These are phyloP conservation scores for Lindgomyces ingoldianus DNA, from an alignment of 495 filamentous ascomycete species.

Conservation along the genomic window DNA sequence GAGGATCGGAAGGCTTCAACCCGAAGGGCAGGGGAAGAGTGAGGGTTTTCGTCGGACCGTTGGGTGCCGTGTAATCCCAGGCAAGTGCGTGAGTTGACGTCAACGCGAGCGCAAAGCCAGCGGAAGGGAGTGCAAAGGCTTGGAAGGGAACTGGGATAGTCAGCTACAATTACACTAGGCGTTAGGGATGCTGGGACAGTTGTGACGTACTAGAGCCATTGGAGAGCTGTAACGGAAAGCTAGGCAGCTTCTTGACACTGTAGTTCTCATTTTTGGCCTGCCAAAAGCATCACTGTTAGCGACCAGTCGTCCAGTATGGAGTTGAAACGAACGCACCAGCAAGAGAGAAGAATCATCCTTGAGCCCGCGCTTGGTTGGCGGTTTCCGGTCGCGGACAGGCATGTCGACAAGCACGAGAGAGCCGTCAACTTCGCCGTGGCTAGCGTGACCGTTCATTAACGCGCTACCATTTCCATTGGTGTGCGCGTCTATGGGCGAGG, in stretches of 20 bases:
- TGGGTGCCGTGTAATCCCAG: slow-evolving; percentile 72
- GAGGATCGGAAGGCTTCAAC: slow-evolving; percentile 63
- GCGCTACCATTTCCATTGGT: slow-evolving; percentile 33
- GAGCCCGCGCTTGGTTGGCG: slow-evolving; percentile 31
- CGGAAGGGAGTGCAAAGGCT: slow-evolving; percentile 32
- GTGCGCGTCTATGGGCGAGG: slow-evolving; percentile 15
- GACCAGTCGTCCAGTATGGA: not conserved
- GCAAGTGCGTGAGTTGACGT: slow-evolving; percentile 78
- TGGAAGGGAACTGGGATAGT: slow-evolving; percentile 32
- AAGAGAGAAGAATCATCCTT: slow-evolving; percentile 43
- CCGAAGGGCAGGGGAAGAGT: slow-evolving; percentile 73
- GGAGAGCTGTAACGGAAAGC: slow-evolving; percentile 68
- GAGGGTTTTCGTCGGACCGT: slow-evolving; percentile 59
- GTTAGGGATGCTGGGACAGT: slow-evolving; percentile 32
- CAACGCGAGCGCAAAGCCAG: slow-evolving; percentile 68
- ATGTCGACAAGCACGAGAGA: slow-evolving; percentile 34
- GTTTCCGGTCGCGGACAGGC: slow-evolving; percentile 43
- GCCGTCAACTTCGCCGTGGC: slow-evolving; percentile 18
- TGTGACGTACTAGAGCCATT: slow-evolving; percentile 24
- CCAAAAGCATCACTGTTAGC: slow-evolving; percentile 11
- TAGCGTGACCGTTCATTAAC: slow-evolving; percentile 39
- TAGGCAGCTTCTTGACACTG: slow-evolving; percentile 79
- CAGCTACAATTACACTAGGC: slow-evolving; percentile 9
- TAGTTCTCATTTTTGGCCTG: slow-evolving; percentile 88
- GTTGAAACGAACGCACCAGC: slow-evolving; percentile 30